Base-by-base conservation (phyloP, 176 grass and related monocot species). In the Aegilops tauschii region DNA sequence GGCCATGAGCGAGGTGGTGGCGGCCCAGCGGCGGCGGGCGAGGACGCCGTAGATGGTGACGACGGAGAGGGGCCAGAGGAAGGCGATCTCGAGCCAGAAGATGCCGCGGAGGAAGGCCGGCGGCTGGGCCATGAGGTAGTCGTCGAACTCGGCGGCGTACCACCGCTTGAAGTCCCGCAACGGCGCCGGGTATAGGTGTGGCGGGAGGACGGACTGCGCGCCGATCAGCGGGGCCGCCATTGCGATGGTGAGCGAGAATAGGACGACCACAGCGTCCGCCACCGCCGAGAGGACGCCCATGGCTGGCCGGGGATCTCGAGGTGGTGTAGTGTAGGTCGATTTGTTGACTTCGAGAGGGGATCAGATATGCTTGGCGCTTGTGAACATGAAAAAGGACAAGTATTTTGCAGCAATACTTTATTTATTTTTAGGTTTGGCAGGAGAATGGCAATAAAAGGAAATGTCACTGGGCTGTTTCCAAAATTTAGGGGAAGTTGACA, bases 41-140 rank as follows among this genome's bases (percentile, higher is more conserved):
- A 92, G 73, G 76, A 97, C 27, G 21, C 88, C 84, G 31, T 97
- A 97, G 73, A 94, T 1, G 13, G 88, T 97, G 31, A 83, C 86
- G 3, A 94, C 5, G 81, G 64, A 73, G 20, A 94, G 80, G 0
- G 90, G 92, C 88, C 90, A 97, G 32, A 91, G 88, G 78, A 94
- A 85, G 70, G 71, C 63, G 77, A 97, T 83, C 52, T 87, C 92
- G 7, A 92, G 32, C 90, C 83, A 89, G 42, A 90, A 61, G 73
- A 97, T 73, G 13, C 95, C 95, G 3, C 42, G 77, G 67, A 97
- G 85, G 88, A 97, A 94, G 18, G 27, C 40, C 9, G 95, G 95
- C 66, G 87, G 82, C 75, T 89, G 76, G 52, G 59, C 31, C 12
- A 92, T 16, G 61, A 97, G 50, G 58, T 97, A 97, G 82, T 92